Evolutionary conservation across 805 yeast species (phyloP), one percentile per base, ranked within the genome.

Genomic region (Ogataea methanolica): DNA sequence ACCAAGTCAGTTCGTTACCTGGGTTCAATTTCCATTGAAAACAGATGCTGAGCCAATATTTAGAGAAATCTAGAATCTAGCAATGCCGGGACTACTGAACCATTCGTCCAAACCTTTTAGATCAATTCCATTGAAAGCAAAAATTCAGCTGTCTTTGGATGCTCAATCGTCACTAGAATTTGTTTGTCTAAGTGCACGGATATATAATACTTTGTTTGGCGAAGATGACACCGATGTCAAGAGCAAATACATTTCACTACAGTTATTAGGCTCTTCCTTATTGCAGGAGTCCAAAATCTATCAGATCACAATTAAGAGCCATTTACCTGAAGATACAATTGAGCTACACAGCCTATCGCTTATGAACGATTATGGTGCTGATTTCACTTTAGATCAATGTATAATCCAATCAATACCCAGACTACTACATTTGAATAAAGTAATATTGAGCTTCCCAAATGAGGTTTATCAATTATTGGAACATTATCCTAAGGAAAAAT

Each of bases 391-490:
- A 22, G 70, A 69, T 31, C 53, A 60, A 3, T 71, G 75, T 29
- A 52, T 69, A 5, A 55, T 77, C 7, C 70, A 62, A 38, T 62
- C 72, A 2, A 61, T 76, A 3, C 34, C 41, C 7, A 62, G 58
- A 19, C 26, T 55, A 5, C 46, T 56, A 1, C 54, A 57, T 6
- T 69, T 83, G 23, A 68, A 71, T 0, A 60, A 58, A 5, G 56
- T 62, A 11, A 67, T 82, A 12, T 53, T 75, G 4, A 66, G 70
- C 6, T 69, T 78, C 6, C 79, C 79, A 5, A 66, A 69, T 1
- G 71, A 73, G 11, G 73, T 78, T 6, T 85, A 82, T 23, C 58
- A 59, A 6, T 61, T 69, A 17, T 61, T 80, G 8, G 67, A 68
- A 48, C 56, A 59, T n/a, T 58, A 68, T 3, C 59, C 76, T 22